A percentile compares a stretch with the other conserved stretches of the same genome.
Evolutionary conservation across 176 grass and related monocot genomes (phyloP).

Genomic region (Stipa capillata): DNA sequence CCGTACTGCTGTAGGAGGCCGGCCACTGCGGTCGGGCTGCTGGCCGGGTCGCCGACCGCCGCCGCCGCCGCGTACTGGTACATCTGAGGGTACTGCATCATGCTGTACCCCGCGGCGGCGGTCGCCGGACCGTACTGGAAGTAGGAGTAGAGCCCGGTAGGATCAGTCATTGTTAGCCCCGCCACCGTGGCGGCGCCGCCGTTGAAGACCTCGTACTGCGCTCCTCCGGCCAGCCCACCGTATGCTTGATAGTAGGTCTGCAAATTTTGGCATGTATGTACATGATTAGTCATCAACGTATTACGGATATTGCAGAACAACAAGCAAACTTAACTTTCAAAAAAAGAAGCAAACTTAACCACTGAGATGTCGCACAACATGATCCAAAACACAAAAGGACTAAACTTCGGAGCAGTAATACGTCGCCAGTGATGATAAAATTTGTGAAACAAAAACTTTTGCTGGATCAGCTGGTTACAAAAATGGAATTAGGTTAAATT

Average conservation of each 20-base stretch:
- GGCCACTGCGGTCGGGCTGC: background rate
- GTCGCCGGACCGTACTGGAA: background rate
- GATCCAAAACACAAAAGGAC: no score
- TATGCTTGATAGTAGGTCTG: slow-evolving; percentile 29
- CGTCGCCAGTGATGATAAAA: no score
- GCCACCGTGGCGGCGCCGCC: background rate
- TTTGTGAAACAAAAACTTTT: no score
- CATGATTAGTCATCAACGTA: background rate
- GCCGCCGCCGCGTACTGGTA: slow-evolving; percentile 18
- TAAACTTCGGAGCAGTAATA: no score
- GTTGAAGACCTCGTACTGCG: slow-evolving; percentile 14
- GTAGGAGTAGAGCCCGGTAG: slow-evolving; percentile 17
- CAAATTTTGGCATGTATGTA: background rate
- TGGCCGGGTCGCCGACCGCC: background rate
- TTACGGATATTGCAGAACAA: no score
- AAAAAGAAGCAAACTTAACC: no score
- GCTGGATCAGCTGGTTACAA: no score
- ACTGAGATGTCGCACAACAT: no score
- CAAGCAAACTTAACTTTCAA: background rate
- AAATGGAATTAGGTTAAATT: no score
- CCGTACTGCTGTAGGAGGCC: slow-evolving; percentile 28
- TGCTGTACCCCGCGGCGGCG: background rate
- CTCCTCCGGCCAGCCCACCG: background rate
- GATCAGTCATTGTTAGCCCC: slow-evolving; percentile 17
- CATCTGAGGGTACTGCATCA: slow-evolving; percentile 30